Conservation (phyloP, 305 asterid genomes). For the Fraxinus latifolia region DNA sequence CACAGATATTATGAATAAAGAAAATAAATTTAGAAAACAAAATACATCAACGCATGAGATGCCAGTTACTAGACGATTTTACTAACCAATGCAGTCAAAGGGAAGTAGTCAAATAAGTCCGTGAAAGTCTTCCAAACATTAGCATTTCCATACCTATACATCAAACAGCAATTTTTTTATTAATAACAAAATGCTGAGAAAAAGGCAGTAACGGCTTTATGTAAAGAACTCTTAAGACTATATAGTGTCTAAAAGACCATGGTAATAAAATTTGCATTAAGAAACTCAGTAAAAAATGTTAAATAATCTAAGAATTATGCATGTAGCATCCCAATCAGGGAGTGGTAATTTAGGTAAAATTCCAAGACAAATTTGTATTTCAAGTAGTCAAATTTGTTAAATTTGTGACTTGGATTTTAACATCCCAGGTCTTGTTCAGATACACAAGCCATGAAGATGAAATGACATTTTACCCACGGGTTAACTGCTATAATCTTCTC, state of each 20-base stretch:
- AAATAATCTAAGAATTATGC: slow-evolving; percentile 7
- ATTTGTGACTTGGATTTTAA: not conserved
- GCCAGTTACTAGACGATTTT: not conserved
- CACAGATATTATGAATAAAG: not conserved
- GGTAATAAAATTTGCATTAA: not conserved
- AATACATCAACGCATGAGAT: not conserved
- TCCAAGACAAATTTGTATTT: not conserved
- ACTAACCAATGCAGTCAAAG: slow-evolving; percentile 95
- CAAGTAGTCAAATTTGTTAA: not conserved
- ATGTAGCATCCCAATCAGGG: not conserved
- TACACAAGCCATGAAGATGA: not conserved
- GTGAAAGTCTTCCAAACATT: slow-evolving; percentile 97
- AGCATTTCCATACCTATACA: slow-evolving; percentile 84
- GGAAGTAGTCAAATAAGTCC: slow-evolving; percentile 92
- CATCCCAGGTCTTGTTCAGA: not conserved
- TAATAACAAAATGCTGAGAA: slow-evolving; percentile 1
- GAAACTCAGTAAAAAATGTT: slow-evolving; percentile 7
- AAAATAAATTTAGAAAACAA: not conserved
- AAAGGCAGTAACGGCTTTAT: not conserved
- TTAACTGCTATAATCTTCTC: not conserved
- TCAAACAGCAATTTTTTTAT: slow-evolving; percentile 12
- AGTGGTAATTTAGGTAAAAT: not conserved
- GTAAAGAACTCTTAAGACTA: not conserved
- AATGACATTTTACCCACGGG: not conserved
- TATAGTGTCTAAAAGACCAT: not conserved